Base-by-base conservation (phyloP, 1,284 basidiomycete species). In the Somion occarium region DNA sequence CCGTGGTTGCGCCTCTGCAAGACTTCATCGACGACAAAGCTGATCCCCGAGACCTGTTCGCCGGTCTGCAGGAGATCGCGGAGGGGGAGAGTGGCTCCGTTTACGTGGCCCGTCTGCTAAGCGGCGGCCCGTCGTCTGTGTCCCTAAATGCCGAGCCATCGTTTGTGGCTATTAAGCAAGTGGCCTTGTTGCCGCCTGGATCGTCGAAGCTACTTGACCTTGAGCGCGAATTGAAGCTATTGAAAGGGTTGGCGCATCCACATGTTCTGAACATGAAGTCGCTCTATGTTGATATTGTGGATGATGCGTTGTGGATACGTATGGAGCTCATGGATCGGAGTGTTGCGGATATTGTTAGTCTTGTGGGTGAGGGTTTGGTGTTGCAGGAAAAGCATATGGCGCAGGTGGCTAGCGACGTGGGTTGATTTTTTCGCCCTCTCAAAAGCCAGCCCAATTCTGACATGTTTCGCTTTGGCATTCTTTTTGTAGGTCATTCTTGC, bases 251-350 rank as follows among this genome's bases (percentile, higher is more conserved):
- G 30, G 64, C 72, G 46, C 80, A 88, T 59, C 72, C 75, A 54
- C 78, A 88, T 63, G 62, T 90, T 5, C 68, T 91, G 13, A 67
- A 72, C 2, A 76, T 88, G 71, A 85, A 89, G 58, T 78, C 74
- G 38, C 64, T 88, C 23, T 89, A 88, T 64, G 81, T 88, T 20
- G 80, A 84, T 59, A 62, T 82, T 9, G 70, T 71, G 26, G 83
- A 83, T 49, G 82, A 85, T 58, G 76, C 80, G 52, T 66, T 91
- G 41, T 91, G 89, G 88, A 82, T 91, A 47, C 72, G 83, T 53
- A 91, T 91, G 89, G 88, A 90, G 63, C 75, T 91, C 24, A 90
- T 90, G 88, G 87, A 90, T 61, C 73, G 87, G 54, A 90, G 87
- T 61, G 68, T 91, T 54, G 88, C 88, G 56, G 89, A 91, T 64